Evolutionary conservation across 225 moss, liverwort and hornwort species (phyloP), one percentile per base, ranked within the genome.

Genomic region (Climacium dendroides): DNA sequence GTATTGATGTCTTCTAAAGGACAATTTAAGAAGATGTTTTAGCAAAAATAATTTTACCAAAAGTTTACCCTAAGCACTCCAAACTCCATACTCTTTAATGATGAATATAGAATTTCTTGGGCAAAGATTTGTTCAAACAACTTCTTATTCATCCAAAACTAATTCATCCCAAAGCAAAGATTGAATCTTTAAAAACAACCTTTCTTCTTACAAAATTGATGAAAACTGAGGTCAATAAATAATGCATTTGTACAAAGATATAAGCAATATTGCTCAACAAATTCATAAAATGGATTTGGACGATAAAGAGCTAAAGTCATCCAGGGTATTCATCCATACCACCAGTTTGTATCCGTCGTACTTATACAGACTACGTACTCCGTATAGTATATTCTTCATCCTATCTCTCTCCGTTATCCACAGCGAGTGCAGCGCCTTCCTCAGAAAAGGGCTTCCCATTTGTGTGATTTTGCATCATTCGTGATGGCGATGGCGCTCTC

Each of bases 401-500:
- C 71, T 88, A 84, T 61, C 32, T 39, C 59, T 71, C 60, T 50
- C 57, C 64, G 71, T 88, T 88, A 88, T 88, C 84, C 88, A 88
- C 88, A 73, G 77, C 25, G 52, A 50, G 67, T 35, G 25, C 37
- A 29, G 71, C 4, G 9, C 35, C 78, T 59, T 19, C 48, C 17
- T 12, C 15, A 3, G 15, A 39, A 37, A 85, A 75, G 84, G 29
- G n/a, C 65, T 64, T 24, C 34, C 6, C 45, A 28, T 30, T 41
- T 63, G 84, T 20, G 45, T 32, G 50, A 67, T 80, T 83, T 70
- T 34, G 76, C 82, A 70, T 41, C 86, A 78, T 54, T 71, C 41
- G 70, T 20, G 43, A 70, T 89, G 86, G 91, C 84, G 84, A 91
- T 91, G 91, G 91, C 91, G 86, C 84, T 91, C 80, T 84, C 87